These are phyloP conservation scores for Malania oleifera DNA, from an alignment of 164 flowering plant genomes.

Conservation along the genomic window DNA sequence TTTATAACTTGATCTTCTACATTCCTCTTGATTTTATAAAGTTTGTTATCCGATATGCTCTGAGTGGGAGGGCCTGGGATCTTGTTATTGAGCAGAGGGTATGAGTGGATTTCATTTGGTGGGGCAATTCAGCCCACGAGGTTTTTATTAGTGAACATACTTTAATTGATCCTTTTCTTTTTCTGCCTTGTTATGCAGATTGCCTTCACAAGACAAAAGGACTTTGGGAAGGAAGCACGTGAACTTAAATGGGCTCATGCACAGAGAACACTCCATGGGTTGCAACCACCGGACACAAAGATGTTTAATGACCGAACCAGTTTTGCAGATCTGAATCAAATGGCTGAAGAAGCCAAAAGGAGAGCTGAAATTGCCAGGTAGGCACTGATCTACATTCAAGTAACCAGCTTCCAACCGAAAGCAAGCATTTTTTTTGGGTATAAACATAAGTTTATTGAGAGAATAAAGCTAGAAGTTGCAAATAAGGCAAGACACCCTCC, in stretches of 20 bases:
- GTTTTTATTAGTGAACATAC: not conserved
- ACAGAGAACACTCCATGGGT: conserved; percentile 79
- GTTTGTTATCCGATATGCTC: conserved; percentile 61
- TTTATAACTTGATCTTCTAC: conserved; percentile 66
- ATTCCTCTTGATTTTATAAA: conserved; percentile 76
- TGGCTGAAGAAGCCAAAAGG: conserved; percentile 96
- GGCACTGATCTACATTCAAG: not conserved
- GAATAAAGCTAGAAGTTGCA: no score
- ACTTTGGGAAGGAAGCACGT: conserved; percentile 83
- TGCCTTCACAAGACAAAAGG: conserved; percentile 79
- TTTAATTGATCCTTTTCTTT: not conserved
- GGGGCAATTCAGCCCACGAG: not conserved
- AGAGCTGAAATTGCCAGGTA: conserved; percentile 97
- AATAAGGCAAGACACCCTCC: no score
- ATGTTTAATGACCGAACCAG: conserved; percentile 58
- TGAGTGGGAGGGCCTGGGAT: conserved; percentile 91
- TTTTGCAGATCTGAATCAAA: conserved; percentile 74
- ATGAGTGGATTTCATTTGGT: conserved; percentile 13
- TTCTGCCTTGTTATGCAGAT: conserved; percentile 31
- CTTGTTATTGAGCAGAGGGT: conserved; percentile 82
- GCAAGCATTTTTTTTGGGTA: not conserved
- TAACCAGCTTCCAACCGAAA: not conserved
- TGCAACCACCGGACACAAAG: conserved; percentile 76
- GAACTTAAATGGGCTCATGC: conserved; percentile 87
- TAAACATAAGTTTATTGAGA: no score